phyloP scores from a whole-genome alignment of 352 stramenopile species.

The Blastocystis hominis region DNA sequence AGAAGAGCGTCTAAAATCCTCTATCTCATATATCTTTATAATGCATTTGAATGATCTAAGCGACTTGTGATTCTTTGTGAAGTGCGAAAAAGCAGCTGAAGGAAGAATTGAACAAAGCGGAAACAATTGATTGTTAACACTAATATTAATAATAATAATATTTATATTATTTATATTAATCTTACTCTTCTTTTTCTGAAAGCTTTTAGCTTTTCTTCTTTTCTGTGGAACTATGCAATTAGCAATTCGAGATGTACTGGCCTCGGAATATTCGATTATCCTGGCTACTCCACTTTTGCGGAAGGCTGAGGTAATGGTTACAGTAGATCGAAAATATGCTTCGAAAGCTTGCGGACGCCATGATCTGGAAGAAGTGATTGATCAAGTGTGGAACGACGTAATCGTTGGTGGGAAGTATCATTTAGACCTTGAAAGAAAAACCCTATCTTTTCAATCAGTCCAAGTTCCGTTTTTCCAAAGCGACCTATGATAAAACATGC shows the following conservation, averaged over 20 bases:
- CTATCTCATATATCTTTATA: neutral
- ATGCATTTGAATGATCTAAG: neutral
- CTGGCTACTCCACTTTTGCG: neutral
- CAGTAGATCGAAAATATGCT: neutral
- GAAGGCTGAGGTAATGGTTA: neutral
- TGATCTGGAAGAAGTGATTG: neutral
- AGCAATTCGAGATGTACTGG: neutral
- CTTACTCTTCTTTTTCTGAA: neutral
- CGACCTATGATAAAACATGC: neutral
- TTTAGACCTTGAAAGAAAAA: conserved; percentile 25
- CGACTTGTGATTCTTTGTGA: neutral
- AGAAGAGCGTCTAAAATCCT: too few species aligned
- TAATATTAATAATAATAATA: too few species aligned
- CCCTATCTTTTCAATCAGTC: conserved; percentile 53
- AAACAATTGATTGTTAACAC: neutral
- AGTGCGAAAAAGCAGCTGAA: neutral
- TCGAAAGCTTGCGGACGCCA: neutral
- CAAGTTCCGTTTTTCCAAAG: conserved; percentile 17
- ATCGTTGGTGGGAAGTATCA: neutral
- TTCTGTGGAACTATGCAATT: neutral
- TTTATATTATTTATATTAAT: neutral
- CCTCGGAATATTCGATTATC: conserved; percentile 7
- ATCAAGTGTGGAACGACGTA: neutral
- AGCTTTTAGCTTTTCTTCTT: too few species aligned
- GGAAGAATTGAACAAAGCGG: neutral